Evolutionary conservation across 202 grass and related monocot species (phyloP), one percentile per base, ranked within the genome.

Genomic region (Carex arenaria): DNA sequence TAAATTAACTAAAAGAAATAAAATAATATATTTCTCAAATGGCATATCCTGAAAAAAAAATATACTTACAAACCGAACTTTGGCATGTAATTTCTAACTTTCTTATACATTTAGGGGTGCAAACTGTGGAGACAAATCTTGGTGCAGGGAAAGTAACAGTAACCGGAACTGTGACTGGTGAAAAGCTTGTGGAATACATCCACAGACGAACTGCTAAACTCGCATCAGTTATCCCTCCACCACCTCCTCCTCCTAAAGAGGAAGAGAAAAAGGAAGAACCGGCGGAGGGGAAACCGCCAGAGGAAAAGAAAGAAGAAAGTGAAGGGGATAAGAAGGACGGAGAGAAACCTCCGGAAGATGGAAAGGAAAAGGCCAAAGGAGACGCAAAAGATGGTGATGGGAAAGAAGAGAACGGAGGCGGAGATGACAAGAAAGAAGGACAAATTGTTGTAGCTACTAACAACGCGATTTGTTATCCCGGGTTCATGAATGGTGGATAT

Each of bases 181-280:
- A 97, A 8, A 87, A 81, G 77, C 56, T 94, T 2, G 62, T 82
- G 2, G 78, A 94, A 74, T 97, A 92, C 71, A 89, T 97, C 61
- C 78, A 89, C 49, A 89, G 88, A 43, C 86, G 90, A 59, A 94
- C 88, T 0, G 92, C 92, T 30, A 97, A 97, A 64, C 47, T 90
- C 0, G 94, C 94, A 17, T 78, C 51, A 4, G 75, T 87, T 43
- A 79, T 92, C 2, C 88, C 88, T 7, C 87, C 80, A 5, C 88
- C 87, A 0, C 75, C 77, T 0, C 73, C 89, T 14, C 64, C 38
- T 15, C 65, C 38, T 17, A 40, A 34, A 67, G 62, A 45, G 30
- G 53, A 79, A 82, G 38, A 62, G 52, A 52, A 81, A 13, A 82
- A 45, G 3, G 62, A 80, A 57, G 51, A 20, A 9, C 85, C 86